Conservation (phyloP, 495 filamentous ascomycete species). For the Penicillium bovifimosum region DNA sequence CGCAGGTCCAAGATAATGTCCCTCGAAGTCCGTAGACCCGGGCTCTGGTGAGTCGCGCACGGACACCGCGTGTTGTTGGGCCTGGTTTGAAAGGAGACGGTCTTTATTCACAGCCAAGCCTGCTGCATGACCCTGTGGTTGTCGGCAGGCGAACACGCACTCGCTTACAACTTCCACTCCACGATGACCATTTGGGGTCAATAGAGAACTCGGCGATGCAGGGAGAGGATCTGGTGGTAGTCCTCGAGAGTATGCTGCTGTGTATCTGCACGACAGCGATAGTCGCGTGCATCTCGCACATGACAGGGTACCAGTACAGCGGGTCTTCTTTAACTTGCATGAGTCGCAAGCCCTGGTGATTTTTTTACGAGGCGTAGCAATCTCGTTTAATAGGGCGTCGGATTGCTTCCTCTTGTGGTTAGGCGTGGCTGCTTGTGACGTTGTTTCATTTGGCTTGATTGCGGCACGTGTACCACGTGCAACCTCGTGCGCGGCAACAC, state of each 20-base stretch:
- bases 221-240: conserved; percentile 39
- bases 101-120: conserved; percentile 1
- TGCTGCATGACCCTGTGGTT: conserved; percentile 8
- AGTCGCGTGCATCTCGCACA: conserved; percentile 38
- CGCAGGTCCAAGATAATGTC: conserved; percentile 43
- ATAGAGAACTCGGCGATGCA: conserved; percentile 14
- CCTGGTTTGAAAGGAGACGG: conserved; percentile 5
- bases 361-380: conserved; percentile 28
- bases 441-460: background rate
- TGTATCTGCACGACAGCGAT: conserved; percentile 39
- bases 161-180: conserved; percentile 2
- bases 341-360: conserved; percentile 46
- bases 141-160: conserved; percentile 7
- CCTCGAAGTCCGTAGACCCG: conserved; percentile 42
- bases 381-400: conserved; percentile 14
- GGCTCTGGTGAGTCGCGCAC: conserved; percentile 40
- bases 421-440: background rate
- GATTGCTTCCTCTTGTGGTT: conserved; percentile 33
- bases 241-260: conserved; percentile 41
- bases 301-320: conserved; percentile 42
- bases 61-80: conserved; percentile 12
- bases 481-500: conserved; percentile 16
- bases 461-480: conserved; percentile 11
- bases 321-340: conserved; percentile 45
- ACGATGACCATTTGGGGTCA: background rate